Percentiles rank a stretch among this genome's conserved stretches.
phyloP scores from a whole-genome alignment of 371 early-diverging fungal genomes.

The Enterocytospora artemiae region DNA sequence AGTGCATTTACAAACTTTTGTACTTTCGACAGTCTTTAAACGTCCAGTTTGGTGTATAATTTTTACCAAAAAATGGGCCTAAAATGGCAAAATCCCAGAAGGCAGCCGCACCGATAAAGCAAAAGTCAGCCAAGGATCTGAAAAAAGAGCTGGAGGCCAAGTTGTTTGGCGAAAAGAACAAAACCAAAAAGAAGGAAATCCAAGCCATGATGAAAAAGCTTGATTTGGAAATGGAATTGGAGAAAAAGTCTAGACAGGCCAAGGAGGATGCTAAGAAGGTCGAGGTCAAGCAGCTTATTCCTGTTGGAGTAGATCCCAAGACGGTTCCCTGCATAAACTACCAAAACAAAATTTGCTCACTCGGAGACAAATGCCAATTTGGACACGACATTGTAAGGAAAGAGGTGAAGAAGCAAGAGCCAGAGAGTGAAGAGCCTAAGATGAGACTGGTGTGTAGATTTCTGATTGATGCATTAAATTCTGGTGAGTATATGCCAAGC shows the following conservation, averaged over 20 bases:
- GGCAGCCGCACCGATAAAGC: conserved; percentile 16
- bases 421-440: conserved; percentile 54
- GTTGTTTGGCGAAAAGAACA: conserved; percentile 92
- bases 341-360: conserved; percentile 76
- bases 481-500: conserved; percentile 86
- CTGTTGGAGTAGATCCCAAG: conserved; percentile 88
- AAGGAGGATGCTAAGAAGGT: conserved; percentile 75
- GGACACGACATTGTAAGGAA: conserved; percentile 83
- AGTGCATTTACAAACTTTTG: no score
- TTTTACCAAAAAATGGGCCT: neutral
- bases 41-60: neutral
- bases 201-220: conserved; percentile 74
- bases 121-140: conserved; percentile 63
- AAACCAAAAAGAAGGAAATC: conserved; percentile 75
- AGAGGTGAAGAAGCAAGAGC: conserved; percentile 69
- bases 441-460: conserved; percentile 81
- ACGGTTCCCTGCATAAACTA: conserved; percentile 84
- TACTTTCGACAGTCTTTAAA: no score
- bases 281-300: conserved; percentile 77
- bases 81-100: conserved; percentile 12
- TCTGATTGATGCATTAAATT: conserved; percentile 93
- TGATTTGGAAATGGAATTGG: conserved; percentile 64
- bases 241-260: conserved; percentile 65
- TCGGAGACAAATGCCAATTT: conserved; percentile 89
- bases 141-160: conserved; percentile 79